Conservation (phyloP, 495 filamentous ascomycete species). For the Penicillium canescens region DNA sequence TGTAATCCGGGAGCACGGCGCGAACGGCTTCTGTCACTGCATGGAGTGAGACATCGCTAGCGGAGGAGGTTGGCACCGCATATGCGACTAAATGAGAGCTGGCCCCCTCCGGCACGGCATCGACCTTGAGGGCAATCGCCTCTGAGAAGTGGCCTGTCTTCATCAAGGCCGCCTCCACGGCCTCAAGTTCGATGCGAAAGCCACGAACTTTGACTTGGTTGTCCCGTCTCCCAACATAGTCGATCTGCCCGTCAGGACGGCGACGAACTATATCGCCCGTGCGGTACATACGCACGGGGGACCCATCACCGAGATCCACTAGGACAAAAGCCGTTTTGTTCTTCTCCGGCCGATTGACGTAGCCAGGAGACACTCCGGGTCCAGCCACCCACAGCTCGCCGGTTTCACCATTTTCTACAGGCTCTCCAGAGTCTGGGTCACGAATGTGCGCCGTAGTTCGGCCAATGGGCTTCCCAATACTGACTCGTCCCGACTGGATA, state of each 20-base stretch:
- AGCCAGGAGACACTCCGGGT: conserved; percentile 39
- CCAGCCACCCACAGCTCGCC: conserved; percentile 48
- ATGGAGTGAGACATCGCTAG: background rate
- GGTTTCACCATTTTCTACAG: conserved; percentile 32
- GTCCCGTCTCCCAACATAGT: conserved; percentile 49
- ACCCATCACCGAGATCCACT: background rate
- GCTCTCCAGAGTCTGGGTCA: conserved; percentile 36
- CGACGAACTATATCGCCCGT: conserved; percentile 51
- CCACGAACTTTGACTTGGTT: conserved; percentile 54
- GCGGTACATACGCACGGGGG: too few relatives aligned
- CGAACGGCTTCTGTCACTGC: background rate
- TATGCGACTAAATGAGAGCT: conserved; percentile 13
- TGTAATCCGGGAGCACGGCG: conserved; percentile 11
- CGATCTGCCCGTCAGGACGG: conserved; percentile 37
- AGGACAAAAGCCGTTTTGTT: conserved; percentile 35
- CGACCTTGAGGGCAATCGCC: conserved; percentile 5
- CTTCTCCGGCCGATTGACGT: conserved; percentile 38
- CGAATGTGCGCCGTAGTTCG: conserved; percentile 33
- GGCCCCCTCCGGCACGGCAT: conserved; percentile 5
- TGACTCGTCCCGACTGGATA: conserved; percentile 1
- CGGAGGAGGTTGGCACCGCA: background rate
- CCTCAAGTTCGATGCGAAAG: conserved; percentile 49
- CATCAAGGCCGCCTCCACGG: conserved; percentile 33
- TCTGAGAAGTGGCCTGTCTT: conserved; percentile 6
- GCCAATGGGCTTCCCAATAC: conserved; percentile 19